These are phyloP conservation scores for Aureobasidium sp. DNA, from an alignment of 2,329 filamentous ascomycete species.

Conservation along the genomic window DNA sequence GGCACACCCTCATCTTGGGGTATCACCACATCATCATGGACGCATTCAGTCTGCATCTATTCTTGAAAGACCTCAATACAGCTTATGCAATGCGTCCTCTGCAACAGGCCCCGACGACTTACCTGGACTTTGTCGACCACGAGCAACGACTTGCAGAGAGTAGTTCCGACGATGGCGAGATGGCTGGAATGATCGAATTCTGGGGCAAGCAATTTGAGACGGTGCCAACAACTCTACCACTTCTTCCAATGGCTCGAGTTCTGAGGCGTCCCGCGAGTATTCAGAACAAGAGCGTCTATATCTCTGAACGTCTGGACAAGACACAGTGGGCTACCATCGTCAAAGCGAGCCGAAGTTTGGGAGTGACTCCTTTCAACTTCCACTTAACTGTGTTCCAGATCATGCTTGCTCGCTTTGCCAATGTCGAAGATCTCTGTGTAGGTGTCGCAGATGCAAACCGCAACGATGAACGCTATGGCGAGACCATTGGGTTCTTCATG, in stretches of 20 bases:
- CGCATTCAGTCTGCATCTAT: slow-evolving; percentile 23
- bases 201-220: background rate
- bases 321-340: background rate
- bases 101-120: background rate
- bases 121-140: background rate
- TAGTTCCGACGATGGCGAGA: background rate
- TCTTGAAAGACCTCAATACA: slow-evolving; percentile 23
- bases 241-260: background rate
- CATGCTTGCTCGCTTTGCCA: slow-evolving; percentile 25
- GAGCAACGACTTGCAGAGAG: background rate
- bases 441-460: slow-evolving; percentile 37
- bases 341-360: slow-evolving; percentile 8
- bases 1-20: slow-evolving; percentile 24
- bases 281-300: background rate
- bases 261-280: background rate
- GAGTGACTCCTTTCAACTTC: slow-evolving; percentile 29
- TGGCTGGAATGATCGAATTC: background rate
- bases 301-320: background rate
- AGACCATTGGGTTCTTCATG: slow-evolving; percentile 34
- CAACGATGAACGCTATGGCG: slow-evolving; percentile 21
- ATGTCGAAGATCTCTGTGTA: slow-evolving; percentile 32
- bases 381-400: slow-evolving; percentile 30
- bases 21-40: slow-evolving; percentile 33
- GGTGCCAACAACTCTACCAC: background rate
- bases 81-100: slow-evolving; percentile 16